phyloP scores from a whole-genome alignment of 345 rosid species.

The Salix udensis region DNA sequence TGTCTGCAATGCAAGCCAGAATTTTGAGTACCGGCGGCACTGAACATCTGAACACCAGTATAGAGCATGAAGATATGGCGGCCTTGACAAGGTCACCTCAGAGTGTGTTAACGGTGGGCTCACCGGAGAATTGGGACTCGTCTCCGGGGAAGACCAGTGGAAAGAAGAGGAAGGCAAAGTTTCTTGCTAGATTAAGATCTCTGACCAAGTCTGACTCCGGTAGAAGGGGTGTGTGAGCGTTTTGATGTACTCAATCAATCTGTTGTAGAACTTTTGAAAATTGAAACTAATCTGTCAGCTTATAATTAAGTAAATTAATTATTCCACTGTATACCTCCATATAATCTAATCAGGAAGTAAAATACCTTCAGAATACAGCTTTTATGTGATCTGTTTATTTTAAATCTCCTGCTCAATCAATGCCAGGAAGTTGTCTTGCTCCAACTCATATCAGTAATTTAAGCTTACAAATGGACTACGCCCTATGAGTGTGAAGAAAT shows the following conservation, averaged over 20 bases:
- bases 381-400: background rate
- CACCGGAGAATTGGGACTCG: constrained; percentile 40
- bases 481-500: background rate
- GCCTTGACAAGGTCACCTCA: constrained; percentile 35
- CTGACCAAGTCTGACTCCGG: constrained; percentile 45
- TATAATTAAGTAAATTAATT: no score
- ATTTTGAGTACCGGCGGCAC: constrained; percentile 17
- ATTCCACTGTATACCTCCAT: background rate
- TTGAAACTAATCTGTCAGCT: background rate
- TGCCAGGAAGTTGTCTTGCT: background rate
- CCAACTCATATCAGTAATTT: background rate
- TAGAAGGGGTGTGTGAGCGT: constrained; percentile 20
- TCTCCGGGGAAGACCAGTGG: constrained; percentile 26
- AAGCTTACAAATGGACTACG: background rate
- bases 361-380: background rate
- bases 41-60: constrained; percentile 5
- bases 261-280: background rate
- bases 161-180: constrained; percentile 31
- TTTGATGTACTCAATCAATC: background rate
- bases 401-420: background rate
- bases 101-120: constrained; percentile 32
- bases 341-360: background rate
- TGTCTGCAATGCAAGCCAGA: constrained; percentile 33
- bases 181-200: constrained; percentile 38
- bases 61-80: constrained; percentile 27